Base-by-base conservation (phyloP, 192 early-diverging fungal species). In the Jimgerdemannia flammicorona region DNA sequence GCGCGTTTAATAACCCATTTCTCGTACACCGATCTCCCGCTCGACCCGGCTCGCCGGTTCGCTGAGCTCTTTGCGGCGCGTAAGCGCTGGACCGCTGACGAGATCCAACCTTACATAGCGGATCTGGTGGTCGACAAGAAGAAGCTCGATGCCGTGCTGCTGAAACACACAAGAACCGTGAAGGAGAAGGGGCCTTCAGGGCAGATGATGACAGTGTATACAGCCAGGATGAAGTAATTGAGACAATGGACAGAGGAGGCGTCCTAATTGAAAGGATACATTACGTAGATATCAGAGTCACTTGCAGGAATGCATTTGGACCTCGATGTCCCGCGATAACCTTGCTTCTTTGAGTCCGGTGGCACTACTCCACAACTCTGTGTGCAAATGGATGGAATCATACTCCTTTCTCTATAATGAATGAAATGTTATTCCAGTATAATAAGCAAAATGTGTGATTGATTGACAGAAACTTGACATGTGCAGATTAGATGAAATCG, bases 91-190 rank as follows among this genome's bases (percentile, higher is more conserved):
- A 74, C 76, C 39, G 77, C 70, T 3, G 82, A 79, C 11, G 86
- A 88, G 20, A 84, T 88, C 20, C 66, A 75, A 3, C 84, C 84
- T 3, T 88, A 81, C 66, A 66, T 88, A 63, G 65, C 78, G 3
- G 84, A 88, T 49, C 44, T 88, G n/a, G 86, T 84, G 19, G 68
- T 79, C 43, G 84, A 83, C 44, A 70, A 77, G 18, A 87, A 87
- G 69, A 79, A 85, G 70, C 71, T 82, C 4, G 83, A 88, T 44
- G 40, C 78, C 10, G 54, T 88, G 7, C 64, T 88, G 2, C 65
- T 88, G 3, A 88, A 88, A 70, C 84, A 81, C 68, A 82, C 86
- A 4, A 68, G 40, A 19, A 14, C 67, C 29, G 9, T 18, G 29
- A 68, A 68, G 2, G 67, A 68, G 40, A 68, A 68, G 19, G 67